Percentiles rank a stretch among this genome's conserved stretches.
Evolutionary conservation across 495 filamentous ascomycete species (phyloP).

Genomic region (Rhizodiscina lignyota): DNA sequence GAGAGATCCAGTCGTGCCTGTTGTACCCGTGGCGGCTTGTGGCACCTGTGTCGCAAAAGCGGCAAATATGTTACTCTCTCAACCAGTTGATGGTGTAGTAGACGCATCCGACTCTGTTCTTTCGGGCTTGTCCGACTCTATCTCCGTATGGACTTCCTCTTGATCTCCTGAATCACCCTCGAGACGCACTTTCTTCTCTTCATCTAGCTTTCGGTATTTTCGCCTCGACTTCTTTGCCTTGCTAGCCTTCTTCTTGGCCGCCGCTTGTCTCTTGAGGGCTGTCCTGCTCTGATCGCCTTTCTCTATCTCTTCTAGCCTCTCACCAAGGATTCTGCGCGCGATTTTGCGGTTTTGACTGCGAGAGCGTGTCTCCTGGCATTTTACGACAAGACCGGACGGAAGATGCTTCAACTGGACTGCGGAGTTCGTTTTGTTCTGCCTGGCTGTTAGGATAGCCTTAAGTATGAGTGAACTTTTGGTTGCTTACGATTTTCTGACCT

Average conservation of each 20-base stretch:
- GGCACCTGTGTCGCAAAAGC: too few relatives aligned
- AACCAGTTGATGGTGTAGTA: too few relatives aligned
- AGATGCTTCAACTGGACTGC: slow-evolving; percentile 87
- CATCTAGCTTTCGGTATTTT: slow-evolving; percentile 42
- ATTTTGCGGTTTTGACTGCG: slow-evolving; percentile 78
- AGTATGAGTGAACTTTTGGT: slow-evolving; percentile 2
- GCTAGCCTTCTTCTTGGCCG: slow-evolving; percentile 47
- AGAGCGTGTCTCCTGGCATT: slow-evolving; percentile 80
- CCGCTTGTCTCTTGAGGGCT: slow-evolving; percentile 35
- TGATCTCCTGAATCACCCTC: too few relatives aligned
- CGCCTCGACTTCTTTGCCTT: slow-evolving; percentile 45
- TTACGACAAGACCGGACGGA: slow-evolving; percentile 78
- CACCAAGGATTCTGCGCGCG: slow-evolving; percentile 60
- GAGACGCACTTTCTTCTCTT: slow-evolving; percentile 27
- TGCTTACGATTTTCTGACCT: slow-evolving; percentile 73
- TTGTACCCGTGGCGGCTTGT: too few relatives aligned
- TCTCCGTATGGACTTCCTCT: too few relatives aligned
- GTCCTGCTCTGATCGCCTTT: slow-evolving; percentile 41
- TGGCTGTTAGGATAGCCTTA: slow-evolving; percentile 2
- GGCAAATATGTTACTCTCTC: too few relatives aligned
- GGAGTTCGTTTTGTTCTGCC: slow-evolving; percentile 86
- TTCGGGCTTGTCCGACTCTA: too few relatives aligned
- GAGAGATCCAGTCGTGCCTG: too few relatives aligned
- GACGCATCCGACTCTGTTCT: too few relatives aligned
- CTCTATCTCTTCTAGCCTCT: slow-evolving; percentile 52